These are phyloP conservation scores for Aureobasidium lini DNA, from an alignment of 2,329 filamentous ascomycete species.

Conservation along the genomic window DNA sequence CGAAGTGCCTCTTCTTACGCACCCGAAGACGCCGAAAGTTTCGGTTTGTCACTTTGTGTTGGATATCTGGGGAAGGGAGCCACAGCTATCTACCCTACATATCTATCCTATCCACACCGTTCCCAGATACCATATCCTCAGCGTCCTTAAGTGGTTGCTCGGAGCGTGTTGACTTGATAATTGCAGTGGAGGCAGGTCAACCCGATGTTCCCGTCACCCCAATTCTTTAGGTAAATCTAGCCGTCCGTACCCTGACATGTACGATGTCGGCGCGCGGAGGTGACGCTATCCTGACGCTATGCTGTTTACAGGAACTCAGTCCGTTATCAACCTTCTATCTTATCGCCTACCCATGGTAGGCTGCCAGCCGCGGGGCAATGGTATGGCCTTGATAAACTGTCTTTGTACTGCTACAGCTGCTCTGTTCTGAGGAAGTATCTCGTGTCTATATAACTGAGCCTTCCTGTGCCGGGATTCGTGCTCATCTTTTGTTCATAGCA, in stretches of 20 bases:
- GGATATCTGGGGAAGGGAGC: not conserved
- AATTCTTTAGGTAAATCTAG: constrained; percentile 10
- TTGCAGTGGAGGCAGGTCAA: not conserved
- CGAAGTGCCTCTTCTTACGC: not conserved
- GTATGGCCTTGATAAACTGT: not conserved
- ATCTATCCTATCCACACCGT: not conserved
- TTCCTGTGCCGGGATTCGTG: not conserved
- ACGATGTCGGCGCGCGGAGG: not conserved
- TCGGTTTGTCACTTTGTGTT: not conserved
- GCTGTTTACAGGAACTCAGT: not conserved
- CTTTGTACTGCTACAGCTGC: not conserved
- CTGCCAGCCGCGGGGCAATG: not conserved
- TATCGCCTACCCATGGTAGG: not conserved
- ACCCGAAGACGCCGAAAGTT: not conserved
- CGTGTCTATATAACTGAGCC: not conserved
- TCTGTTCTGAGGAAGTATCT: not conserved
- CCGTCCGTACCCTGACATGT: not conserved
- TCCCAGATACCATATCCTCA: not conserved
- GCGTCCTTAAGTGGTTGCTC: not conserved
- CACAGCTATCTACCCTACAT: not conserved
- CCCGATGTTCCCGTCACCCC: not conserved
- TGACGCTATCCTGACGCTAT: not conserved
- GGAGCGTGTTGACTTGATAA: not conserved
- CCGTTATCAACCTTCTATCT: not conserved
- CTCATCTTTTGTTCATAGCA: not conserved